Base-by-base conservation (phyloP, 768 basidiomycete species). In the Tricholoma sp. region DNA sequence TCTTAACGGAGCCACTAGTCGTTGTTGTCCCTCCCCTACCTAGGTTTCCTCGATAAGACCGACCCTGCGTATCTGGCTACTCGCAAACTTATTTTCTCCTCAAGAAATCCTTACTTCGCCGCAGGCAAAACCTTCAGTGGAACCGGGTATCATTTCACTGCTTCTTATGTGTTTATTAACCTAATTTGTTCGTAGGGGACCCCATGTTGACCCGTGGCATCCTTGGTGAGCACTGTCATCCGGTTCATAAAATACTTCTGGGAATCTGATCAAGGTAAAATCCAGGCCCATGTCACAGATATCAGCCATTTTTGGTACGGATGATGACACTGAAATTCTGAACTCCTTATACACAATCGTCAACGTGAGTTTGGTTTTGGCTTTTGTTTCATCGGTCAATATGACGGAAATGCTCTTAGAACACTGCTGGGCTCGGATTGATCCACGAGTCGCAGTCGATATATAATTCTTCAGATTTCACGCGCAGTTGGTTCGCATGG, bases 401-500 rank as follows among this genome's bases (percentile, higher is more conserved):
- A 39, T 41, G n/a, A 7, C 33, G 44, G 59, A 17, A 57, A 45
- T 54, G 29, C 54, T 31, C 15, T 18, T 59, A 89, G 88, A 88
- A 86, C 66, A 90, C 89, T 0, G 77, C 78, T 17, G 84, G 85
- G 2, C 76, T 91, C 12, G 89, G 89, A n/a, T 71, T 91, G 42
- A 86, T 90, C 45, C 89, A 91, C 65, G 89, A 91, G 68, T 86
- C 85, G 1, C 79, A 84, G 61, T 79, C 78, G 8, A 85, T 90
- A 56, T 84, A 85, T 68, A 68, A 83, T 33, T 61, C 68, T 17
- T 71, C 69, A 13, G 75, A 76, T 28, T 89, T 87, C 63, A 89
- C 86, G 34, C 77, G 88, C 18, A 76, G 82, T 17, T 90, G 88
- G 88, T 90, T 90, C 68, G 88, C 89, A 18, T 90, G 88, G 88